These are phyloP conservation scores for Exophiala phaeomuriformis DNA, from an alignment of 2,329 filamentous ascomycete species.

Conservation along the genomic window DNA sequence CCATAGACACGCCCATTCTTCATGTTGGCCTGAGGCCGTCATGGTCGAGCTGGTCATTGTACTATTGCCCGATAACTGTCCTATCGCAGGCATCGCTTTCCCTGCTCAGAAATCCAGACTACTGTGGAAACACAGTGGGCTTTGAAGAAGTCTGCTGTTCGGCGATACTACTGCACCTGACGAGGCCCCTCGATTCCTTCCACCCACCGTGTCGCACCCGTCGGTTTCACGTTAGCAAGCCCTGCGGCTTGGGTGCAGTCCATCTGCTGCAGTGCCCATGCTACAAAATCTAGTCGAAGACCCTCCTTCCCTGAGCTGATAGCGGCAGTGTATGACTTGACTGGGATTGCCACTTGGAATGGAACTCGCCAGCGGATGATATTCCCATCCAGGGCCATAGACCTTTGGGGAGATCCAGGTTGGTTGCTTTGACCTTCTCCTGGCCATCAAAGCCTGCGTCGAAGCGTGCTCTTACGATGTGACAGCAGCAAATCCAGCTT, in stretches of 20 bases:
- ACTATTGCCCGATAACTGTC: too few species aligned
- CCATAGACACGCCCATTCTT: background rate
- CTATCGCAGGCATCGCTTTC: too few species aligned
- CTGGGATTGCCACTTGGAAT: conserved; percentile 12
- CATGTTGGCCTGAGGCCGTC: too few species aligned
- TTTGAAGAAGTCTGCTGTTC: too few species aligned
- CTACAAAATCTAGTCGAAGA: background rate
- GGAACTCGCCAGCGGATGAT: conserved; percentile 23
- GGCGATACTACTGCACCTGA: background rate
- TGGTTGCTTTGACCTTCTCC: conserved; percentile 3
- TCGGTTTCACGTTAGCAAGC: background rate
- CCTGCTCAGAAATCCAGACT: too few species aligned
- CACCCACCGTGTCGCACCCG: background rate
- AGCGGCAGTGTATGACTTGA: conserved; percentile 8
- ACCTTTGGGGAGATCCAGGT: conserved; percentile 17
- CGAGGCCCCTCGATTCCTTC: background rate
- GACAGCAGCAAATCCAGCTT: conserved; percentile 5
- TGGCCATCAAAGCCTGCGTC: background rate
- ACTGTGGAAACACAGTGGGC: too few species aligned
- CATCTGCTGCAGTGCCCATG: conserved; percentile 2
- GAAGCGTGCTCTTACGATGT: conserved; percentile 6
- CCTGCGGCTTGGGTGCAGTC: conserved; percentile 3
- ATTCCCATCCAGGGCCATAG: conserved; percentile 14
- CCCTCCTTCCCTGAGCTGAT: background rate
- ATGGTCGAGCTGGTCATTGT: too few species aligned